Percentiles rank a stretch among this genome's conserved stretches.
phyloP scores from a whole-genome alignment of 371 early-diverging fungal species.

The Actinomucor elegans region DNA sequence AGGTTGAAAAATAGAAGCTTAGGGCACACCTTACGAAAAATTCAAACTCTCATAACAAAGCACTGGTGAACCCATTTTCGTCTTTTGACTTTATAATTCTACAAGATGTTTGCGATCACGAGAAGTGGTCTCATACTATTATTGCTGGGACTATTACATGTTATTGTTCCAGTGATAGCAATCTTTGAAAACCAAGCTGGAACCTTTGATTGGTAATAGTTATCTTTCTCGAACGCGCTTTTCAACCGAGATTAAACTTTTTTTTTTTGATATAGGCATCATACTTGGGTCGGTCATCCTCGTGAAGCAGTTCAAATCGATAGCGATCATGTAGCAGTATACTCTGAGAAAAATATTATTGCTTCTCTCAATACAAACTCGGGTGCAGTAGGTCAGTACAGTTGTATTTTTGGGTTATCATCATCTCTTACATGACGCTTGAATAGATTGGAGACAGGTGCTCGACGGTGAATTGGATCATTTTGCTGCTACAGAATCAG shows the following conservation, averaged over 20 bases:
- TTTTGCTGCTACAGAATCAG: constrained; percentile 17
- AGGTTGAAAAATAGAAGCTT: too few relatives aligned
- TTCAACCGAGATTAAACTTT: not conserved
- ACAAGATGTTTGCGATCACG: too few relatives aligned
- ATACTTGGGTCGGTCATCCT: constrained; percentile 62
- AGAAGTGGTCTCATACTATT: too few relatives aligned
- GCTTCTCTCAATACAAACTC: constrained; percentile 55
- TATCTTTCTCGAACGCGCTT: not conserved
- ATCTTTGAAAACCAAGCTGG: constrained; percentile 56
- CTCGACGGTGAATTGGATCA: constrained; percentile 31
- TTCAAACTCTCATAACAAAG: too few relatives aligned
- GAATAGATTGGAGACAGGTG: constrained; percentile 52
- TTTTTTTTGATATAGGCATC: constrained; percentile 49
- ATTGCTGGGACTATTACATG: constrained; percentile 8
- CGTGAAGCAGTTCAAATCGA: constrained; percentile 33
- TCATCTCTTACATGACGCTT: not conserved
- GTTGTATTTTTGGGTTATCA: not conserved
- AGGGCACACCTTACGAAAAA: too few relatives aligned
- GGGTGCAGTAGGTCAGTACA: constrained; percentile 57
- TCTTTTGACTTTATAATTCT: too few relatives aligned
- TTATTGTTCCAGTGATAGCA: constrained; percentile 25
- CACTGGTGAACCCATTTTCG: too few relatives aligned
- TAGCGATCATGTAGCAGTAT: constrained; percentile 47
- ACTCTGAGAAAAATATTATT: constrained; percentile 63
- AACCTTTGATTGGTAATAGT: constrained; percentile 58